phyloP scores from a whole-genome alignment of 164 flowering plant species.

The Litsea cubeba region DNA sequence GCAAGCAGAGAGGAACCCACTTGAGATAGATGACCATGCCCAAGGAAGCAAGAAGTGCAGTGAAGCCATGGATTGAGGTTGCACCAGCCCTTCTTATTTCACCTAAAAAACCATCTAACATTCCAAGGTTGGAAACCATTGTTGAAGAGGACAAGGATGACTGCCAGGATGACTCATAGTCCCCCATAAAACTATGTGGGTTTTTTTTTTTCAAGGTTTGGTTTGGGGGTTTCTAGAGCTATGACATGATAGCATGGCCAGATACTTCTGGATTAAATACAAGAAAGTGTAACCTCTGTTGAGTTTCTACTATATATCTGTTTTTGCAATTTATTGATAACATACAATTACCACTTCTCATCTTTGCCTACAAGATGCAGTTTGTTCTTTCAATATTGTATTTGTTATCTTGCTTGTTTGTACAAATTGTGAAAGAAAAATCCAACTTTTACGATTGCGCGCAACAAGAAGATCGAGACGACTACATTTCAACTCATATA shows the following conservation, averaged over 20 bases:
- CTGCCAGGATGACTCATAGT: neutral
- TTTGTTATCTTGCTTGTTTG: no score
- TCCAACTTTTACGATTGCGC: no score
- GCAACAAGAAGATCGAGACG: no score
- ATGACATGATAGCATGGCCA: neutral
- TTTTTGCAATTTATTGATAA: no score
- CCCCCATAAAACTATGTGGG: neutral
- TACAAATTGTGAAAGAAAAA: no score
- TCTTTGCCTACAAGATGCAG: no score
- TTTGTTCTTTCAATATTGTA: no score
- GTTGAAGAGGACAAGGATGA: neutral
- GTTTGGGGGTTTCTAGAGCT: neutral
- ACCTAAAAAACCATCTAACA: neutral
- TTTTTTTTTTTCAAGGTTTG: neutral
- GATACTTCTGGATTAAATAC: no score
- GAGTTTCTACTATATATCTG: no score
- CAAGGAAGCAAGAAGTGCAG: neutral
- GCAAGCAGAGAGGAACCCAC: neutral
- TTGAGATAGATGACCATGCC: neutral
- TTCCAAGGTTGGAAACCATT: neutral
- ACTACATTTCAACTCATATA: no score
- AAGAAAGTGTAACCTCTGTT: no score
- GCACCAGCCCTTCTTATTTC: neutral
- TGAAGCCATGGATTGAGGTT: neutral
- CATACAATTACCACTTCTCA: no score